phyloP scores from a whole-genome alignment of 345 rosid species.

The Murraya koenigii region DNA sequence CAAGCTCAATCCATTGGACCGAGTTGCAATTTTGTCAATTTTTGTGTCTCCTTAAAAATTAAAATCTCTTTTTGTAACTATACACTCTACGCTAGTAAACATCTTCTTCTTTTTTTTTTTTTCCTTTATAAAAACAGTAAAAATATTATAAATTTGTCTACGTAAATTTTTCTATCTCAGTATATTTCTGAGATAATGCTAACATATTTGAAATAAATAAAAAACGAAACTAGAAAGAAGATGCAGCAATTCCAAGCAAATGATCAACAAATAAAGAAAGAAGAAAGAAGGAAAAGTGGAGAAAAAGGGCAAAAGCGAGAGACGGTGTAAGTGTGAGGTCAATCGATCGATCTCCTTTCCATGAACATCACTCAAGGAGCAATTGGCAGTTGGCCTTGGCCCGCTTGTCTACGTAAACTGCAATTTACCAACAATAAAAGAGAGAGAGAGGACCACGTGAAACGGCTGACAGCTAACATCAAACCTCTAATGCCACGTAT shows the following conservation, averaged over 20 bases:
- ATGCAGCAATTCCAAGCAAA: background rate
- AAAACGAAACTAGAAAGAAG: background rate
- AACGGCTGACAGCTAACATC: background rate
- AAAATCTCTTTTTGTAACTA: too few relatives aligned
- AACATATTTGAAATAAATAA: too few relatives aligned
- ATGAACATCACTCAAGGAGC: background rate
- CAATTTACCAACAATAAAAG: background rate
- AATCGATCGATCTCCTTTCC: background rate
- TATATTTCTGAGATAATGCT: background rate
- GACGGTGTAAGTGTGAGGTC: background rate
- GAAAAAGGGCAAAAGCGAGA: too few relatives aligned
- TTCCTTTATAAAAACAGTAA: too few relatives aligned
- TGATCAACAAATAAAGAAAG: background rate
- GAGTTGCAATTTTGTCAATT: too few relatives aligned
- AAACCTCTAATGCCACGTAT: background rate
- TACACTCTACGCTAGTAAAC: too few relatives aligned
- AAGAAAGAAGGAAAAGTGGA: background rate
- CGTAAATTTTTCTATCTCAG: too few relatives aligned
- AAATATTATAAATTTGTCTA: too few relatives aligned
- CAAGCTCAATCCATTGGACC: too few relatives aligned
- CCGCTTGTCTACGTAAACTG: slow-evolving; percentile 2
- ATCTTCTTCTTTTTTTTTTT: too few relatives aligned
- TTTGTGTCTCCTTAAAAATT: too few relatives aligned
- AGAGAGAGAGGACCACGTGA: slow-evolving; percentile 8
- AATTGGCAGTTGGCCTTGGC: background rate